Conservation (phyloP, 805 yeast species). For the Myxozyma sirexii region DNA sequence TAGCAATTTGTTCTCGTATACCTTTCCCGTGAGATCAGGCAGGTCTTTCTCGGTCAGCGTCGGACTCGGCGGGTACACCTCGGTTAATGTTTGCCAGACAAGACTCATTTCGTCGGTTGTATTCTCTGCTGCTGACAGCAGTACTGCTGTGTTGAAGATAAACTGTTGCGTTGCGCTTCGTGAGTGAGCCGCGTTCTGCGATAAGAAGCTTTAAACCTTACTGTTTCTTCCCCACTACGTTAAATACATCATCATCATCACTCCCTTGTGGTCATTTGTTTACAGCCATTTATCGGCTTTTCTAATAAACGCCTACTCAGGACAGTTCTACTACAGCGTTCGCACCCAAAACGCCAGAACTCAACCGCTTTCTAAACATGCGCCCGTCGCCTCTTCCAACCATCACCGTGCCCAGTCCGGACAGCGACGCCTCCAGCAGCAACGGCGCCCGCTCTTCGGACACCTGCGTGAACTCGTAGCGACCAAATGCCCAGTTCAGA, state of each 20-base stretch:
- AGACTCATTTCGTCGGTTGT: slow-evolving; percentile 12
- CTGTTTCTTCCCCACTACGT: too few relatives aligned
- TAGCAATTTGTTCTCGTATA: not conserved
- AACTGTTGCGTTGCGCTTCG: not conserved
- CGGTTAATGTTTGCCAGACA: slow-evolving; percentile 26
- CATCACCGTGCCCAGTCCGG: slow-evolving; percentile 33
- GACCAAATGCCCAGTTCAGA: slow-evolving; percentile 35
- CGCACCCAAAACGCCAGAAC: slow-evolving; percentile 18
- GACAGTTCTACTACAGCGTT: slow-evolving; percentile 9
- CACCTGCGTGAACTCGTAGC: slow-evolving; percentile 31
- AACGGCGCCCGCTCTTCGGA: slow-evolving; percentile 10
- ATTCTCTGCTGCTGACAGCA: not conserved
- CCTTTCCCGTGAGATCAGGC: slow-evolving; percentile 29
- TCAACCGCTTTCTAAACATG: slow-evolving; percentile 22
- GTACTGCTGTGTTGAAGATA: not conserved
- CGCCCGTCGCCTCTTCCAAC: slow-evolving; percentile 35
- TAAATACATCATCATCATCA: too few relatives aligned
- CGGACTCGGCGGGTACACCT: slow-evolving; percentile 30
- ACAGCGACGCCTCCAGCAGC: slow-evolving; percentile 17
- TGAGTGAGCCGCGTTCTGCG: slow-evolving; percentile 2
- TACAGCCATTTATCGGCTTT: too few relatives aligned
- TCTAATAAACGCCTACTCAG: not conserved
- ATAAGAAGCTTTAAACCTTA: not conserved
- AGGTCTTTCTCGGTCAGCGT: slow-evolving; percentile 27
- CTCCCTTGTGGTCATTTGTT: too few relatives aligned